Evolutionary conservation across 106 monocot species (phyloP).

Genomic region (Phalaenopsis equestris): DNA sequence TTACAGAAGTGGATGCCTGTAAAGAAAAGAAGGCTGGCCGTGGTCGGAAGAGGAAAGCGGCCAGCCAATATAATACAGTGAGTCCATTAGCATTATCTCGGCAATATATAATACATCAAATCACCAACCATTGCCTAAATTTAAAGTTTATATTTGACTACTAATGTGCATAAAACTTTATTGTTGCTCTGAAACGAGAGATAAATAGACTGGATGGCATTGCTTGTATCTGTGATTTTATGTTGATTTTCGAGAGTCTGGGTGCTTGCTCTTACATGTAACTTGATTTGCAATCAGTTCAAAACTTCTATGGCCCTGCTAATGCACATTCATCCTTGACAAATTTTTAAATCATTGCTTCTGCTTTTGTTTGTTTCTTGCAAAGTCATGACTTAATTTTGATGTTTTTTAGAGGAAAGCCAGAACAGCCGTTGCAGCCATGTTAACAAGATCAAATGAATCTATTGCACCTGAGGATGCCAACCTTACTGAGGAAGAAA

Average conservation of each 20-base stretch:
- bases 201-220: neutral
- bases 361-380: neutral
- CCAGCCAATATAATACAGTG: constrained; percentile 36
- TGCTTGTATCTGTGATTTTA: neutral
- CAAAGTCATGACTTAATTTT: neutral
- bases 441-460: constrained; percentile 72
- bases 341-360: neutral
- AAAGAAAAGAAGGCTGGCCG: constrained; percentile 45
- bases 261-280: neutral
- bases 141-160: neutral
- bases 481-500: constrained; percentile 63
- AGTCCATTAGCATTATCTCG: constrained; percentile 9
- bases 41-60: constrained; percentile 69
- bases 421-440: constrained; percentile 85
- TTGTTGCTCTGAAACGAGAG: neutral
- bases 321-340: neutral
- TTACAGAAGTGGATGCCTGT: constrained; percentile 10
- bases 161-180: neutral
- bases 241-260: neutral
- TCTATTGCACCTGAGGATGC: constrained; percentile 46
- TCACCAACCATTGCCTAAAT: neutral
- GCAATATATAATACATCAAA: neutral
- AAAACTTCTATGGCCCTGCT: neutral
- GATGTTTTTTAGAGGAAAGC: constrained; percentile 44
- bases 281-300: neutral